These are phyloP conservation scores for Yamadazyma takamatsuzukensis DNA, from an alignment of 805 yeast genomes.

Conservation along the genomic window DNA sequence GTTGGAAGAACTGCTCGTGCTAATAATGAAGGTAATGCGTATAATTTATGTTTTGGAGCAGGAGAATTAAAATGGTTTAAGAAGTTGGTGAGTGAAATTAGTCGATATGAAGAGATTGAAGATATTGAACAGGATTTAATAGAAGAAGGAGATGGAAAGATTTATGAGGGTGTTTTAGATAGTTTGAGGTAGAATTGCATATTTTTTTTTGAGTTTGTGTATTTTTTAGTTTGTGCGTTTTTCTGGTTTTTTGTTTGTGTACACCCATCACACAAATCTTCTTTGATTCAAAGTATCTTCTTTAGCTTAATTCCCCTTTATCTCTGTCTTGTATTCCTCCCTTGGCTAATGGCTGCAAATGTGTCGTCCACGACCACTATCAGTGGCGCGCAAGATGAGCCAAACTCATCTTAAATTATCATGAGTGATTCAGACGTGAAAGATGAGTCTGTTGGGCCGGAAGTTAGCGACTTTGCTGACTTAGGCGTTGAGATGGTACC, in stretches of 20 bases:
- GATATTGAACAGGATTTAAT: constrained; percentile 19
- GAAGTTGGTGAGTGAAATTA: constrained; percentile 48
- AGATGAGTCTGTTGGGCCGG: neutral
- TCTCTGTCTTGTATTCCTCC: too few species aligned
- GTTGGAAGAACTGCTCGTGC: constrained; percentile 99
- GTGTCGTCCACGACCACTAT: too few species aligned
- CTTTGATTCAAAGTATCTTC: too few species aligned
- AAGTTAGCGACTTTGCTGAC: constrained; percentile 13
- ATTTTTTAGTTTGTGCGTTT: too few species aligned
- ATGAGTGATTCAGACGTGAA: too few species aligned
- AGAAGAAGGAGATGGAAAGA: constrained; percentile 19
- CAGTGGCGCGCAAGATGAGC: too few species aligned
- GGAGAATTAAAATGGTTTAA: constrained; percentile 72
- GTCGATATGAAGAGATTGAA: constrained; percentile 23
- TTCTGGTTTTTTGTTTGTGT: too few species aligned
- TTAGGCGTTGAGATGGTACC: constrained; percentile 57
- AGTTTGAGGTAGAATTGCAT: constrained; percentile 5
- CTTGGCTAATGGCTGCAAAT: too few species aligned
- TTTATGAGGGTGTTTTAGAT: constrained; percentile 11
- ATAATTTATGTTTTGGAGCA: constrained; percentile 67
- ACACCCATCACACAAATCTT: too few species aligned
- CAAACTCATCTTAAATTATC: too few species aligned
- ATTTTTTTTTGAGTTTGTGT: too few species aligned
- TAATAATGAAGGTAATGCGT: constrained; percentile 69
- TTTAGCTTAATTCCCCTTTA: too few species aligned